Percentiles rank a stretch among this genome's conserved stretches.
Conservation (phyloP, 2,329 filamentous ascomycete genomes). For the Sclerotinia glacialis region DNA sequence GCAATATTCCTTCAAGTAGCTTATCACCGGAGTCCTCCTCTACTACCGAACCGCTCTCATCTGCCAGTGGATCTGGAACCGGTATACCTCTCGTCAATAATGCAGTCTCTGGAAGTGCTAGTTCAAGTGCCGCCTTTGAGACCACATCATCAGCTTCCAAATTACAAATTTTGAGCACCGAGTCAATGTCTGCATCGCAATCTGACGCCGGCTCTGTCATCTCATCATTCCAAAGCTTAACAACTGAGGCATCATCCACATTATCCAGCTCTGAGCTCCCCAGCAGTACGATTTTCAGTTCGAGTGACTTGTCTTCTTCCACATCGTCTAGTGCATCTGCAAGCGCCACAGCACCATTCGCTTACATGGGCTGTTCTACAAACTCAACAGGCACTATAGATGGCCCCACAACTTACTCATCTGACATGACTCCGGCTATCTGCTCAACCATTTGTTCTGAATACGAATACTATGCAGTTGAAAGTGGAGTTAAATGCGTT, state of each 20-base stretch:
- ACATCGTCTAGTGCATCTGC: constrained; percentile 1
- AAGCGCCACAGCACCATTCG: background rate
- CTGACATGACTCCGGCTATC: constrained; percentile 4
- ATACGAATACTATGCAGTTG: constrained; percentile 19
- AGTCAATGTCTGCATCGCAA: background rate
- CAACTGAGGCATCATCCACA: background rate
- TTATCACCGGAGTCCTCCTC: background rate
- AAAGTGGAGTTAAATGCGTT: constrained; percentile 14
- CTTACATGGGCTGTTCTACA: constrained; percentile 18
- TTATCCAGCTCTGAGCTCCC: background rate
- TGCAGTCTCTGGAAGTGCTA: background rate
- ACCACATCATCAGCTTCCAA: background rate
- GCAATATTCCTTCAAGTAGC: background rate
- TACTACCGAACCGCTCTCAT: background rate
- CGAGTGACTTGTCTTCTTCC: background rate
- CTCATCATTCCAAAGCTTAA: background rate
- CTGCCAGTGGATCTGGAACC: background rate
- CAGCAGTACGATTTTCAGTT: background rate
- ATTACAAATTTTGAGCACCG: background rate
- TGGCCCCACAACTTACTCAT: constrained; percentile 7
- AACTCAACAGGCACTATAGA: constrained; percentile 14
- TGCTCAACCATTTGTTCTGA: constrained; percentile 12
- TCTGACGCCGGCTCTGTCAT: background rate
- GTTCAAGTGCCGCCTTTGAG: background rate
- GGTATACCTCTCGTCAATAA: background rate